Evolutionary conservation across 164 flowering plant genomes (phyloP).

Genomic region (Nymphaea colorata): DNA sequence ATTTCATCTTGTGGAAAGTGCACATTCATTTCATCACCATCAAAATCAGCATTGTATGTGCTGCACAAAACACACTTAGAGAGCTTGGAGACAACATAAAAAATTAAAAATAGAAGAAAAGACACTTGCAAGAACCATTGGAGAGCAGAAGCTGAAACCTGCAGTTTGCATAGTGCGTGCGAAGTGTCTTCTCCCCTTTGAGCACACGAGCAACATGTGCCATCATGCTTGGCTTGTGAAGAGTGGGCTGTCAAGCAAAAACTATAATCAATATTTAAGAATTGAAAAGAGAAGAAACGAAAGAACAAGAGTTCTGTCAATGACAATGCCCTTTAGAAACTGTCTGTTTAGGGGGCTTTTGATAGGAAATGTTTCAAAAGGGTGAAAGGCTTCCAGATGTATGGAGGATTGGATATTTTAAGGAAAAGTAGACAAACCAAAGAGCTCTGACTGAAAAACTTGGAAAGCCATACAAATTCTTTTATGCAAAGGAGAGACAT

Average conservation of each 20-base stretch:
- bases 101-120: background rate
- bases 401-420: too few species aligned
- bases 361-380: too few species aligned
- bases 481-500: too few species aligned
- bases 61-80: constrained; percentile 22
- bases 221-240: constrained; percentile 98
- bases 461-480: too few species aligned
- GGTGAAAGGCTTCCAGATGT: too few species aligned
- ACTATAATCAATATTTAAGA: constrained; percentile 1
- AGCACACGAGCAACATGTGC: constrained; percentile 91
- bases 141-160: constrained; percentile 28
- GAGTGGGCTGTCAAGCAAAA: constrained; percentile 68
- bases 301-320: background rate
- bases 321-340: too few species aligned
- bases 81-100: background rate
- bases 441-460: too few species aligned
- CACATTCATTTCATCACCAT: constrained; percentile 99
- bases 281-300: background rate
- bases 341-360: too few species aligned
- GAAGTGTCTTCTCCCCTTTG: constrained; percentile 84
- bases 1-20: constrained; percentile 99
- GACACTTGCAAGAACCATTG: background rate
- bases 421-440: too few species aligned
- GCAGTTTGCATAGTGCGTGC: constrained; percentile 99
- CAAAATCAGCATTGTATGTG: constrained; percentile 98